Conservation (phyloP, 2,329 filamentous ascomycete species). For the Verticillium klebahnii region DNA sequence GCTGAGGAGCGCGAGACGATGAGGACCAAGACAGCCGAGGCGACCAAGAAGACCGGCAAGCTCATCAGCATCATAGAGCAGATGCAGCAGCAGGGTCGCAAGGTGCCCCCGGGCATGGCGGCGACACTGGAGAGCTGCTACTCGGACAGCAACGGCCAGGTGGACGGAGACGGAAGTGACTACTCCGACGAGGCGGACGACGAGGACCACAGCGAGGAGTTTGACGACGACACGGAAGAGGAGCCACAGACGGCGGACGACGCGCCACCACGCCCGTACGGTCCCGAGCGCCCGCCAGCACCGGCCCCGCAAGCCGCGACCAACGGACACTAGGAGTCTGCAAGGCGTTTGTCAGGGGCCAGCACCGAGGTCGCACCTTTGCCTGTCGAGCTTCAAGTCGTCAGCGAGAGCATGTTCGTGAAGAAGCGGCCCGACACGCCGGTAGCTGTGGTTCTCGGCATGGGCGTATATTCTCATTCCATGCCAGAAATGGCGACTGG, state of each 20-base stretch:
- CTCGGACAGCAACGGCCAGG: conserved; percentile 43
- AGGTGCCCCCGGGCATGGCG: conserved; percentile 60
- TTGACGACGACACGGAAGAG: conserved; percentile 57
- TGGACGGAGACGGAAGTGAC: conserved; percentile 56
- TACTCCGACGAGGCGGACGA: conserved; percentile 61
- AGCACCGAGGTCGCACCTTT: not conserved
- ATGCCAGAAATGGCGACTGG: not conserved
- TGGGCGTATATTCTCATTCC: not conserved
- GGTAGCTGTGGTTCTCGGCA: not conserved
- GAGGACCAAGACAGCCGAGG: conserved; percentile 54
- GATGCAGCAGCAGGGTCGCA: conserved; percentile 92
- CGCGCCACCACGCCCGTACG: conserved; percentile 35
- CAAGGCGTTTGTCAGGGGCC: conserved; percentile 7
- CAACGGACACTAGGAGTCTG: conserved; percentile 37
- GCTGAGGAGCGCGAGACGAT: conserved; percentile 87
- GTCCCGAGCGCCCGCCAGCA: conserved; percentile 43
- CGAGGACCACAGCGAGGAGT: conserved; percentile 59
- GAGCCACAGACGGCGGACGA: conserved; percentile 34
- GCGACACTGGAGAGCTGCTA: conserved; percentile 57
- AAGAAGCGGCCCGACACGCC: not conserved
- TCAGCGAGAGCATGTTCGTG: not conserved
- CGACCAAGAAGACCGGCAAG: conserved; percentile 75
- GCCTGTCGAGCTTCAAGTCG: not conserved
- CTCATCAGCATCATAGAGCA: conserved; percentile 91
- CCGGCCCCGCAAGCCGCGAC: conserved; percentile 25